These are phyloP conservation scores for Cryptosporidium parvum DNA, from an alignment of 169 alveolate genomes.

Conservation along the genomic window DNA sequence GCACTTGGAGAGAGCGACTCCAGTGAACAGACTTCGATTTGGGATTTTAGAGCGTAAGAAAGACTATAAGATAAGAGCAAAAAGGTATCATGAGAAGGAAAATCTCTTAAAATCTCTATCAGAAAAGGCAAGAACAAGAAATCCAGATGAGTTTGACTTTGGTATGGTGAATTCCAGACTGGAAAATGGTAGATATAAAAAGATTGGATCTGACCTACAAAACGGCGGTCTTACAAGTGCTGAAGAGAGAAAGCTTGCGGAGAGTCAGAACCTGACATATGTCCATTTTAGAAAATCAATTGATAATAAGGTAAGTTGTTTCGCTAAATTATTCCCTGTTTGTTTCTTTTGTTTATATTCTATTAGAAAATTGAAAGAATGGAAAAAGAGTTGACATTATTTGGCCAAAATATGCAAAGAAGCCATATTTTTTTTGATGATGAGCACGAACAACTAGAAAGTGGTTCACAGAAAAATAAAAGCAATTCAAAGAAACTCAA, in stretches of 20 bases:
- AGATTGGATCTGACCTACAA: not conserved
- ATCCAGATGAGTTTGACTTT: conserved; percentile 73
- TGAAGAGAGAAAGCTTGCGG: conserved; percentile 53
- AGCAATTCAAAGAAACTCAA: not conserved
- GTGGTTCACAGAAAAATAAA: not conserved
- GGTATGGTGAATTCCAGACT: conserved; percentile 60
- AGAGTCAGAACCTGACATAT: conserved; percentile 61
- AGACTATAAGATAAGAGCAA: conserved; percentile 70
- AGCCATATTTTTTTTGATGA: conserved; percentile 42
- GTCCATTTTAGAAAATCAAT: conserved; percentile 52
- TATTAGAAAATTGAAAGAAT: conserved; percentile 64
- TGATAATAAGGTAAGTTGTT: conserved; percentile 56
- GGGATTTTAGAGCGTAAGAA: conserved; percentile 63
- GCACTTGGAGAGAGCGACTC: conserved; percentile 73
- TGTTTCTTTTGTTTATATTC: not conserved
- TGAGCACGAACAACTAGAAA: conserved; percentile 1
- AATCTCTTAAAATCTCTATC: conserved; percentile 41
- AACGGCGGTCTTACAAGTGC: conserved; percentile 4
- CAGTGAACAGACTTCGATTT: conserved; percentile 52
- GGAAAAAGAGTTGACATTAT: conserved; percentile 33
- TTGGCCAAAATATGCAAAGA: conserved; percentile 49
- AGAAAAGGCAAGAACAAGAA: conserved; percentile 72
- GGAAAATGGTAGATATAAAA: conserved; percentile 55
- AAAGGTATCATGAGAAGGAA: conserved; percentile 72
- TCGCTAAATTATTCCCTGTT: not conserved